Evolutionary conservation across 1,139 yeast genomes (phyloP), one percentile per base, ranked within the genome.

Genomic region (Lizanozyma gosingica): DNA sequence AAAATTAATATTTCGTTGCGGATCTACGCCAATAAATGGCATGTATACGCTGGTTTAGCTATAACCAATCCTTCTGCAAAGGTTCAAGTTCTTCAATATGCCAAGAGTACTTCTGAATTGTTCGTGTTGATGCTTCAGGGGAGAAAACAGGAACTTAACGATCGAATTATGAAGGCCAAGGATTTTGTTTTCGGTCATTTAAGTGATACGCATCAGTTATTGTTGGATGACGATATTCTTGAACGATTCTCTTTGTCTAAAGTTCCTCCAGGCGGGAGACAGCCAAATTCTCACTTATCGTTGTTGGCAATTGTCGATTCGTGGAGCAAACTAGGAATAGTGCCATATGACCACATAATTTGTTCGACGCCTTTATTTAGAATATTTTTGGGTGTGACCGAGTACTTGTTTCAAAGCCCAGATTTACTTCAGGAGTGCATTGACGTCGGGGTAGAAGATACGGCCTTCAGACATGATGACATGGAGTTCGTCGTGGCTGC

Each of bases 41-140:
- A 92, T 56, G 98, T 92, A 17, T 92, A 92, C 56, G 98, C 98
- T 3, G 98, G 98, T 0, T 69, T 92, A 51, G 97, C 97, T 9
- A 90, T 92, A 46, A 84, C 96, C 2, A 92, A 92, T 56, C 97
- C 97, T 0, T 78, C 92, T 22, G 97, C 98, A 1, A 97, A 90
- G 55, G 77, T 74, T 35, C 98, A 92, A 60, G 83, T 94, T 16
- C 69, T 86, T 45, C 97, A 90, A 57, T 92, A 90, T 56, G 85
- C 97, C 2, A 74, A 78, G 39, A 84, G 95, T 2, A 82, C 85
- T 1, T 82, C 94, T 0, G 94, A 84, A 41, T 65, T 92, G 38
- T 90, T 83, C 58, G 78, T 90, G 32, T 62, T 92, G 51, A 87
- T 90, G 86, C 74, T 90, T 35, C 83, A 80, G 49, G 80, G 83